Evolutionary conservation across 495 filamentous ascomycete species (phyloP).

Genomic region (Lindgomyces ingoldianus): DNA sequence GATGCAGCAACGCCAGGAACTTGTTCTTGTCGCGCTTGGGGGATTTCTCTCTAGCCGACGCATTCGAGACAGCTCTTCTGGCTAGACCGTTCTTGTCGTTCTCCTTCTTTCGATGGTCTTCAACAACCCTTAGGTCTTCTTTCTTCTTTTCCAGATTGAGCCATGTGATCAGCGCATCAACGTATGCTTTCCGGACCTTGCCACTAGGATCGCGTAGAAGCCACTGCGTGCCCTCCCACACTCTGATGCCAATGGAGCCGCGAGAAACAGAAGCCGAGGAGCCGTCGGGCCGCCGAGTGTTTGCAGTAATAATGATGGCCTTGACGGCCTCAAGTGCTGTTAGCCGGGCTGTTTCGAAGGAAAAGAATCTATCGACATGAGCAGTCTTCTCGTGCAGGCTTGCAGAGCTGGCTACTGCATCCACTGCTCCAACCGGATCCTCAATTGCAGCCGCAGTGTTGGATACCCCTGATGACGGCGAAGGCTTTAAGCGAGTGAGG

Average conservation of each 20-base stretch:
- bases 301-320: slow-evolving; percentile 75
- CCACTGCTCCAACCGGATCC: slow-evolving; percentile 41
- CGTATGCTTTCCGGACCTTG: slow-evolving; percentile 77
- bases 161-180: slow-evolving; percentile 80
- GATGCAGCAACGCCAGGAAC: slow-evolving; percentile 81
- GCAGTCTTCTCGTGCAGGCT: slow-evolving; percentile 48
- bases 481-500: slow-evolving; percentile 71
- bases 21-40: slow-evolving; percentile 58
- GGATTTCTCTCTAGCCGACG: slow-evolving; percentile 63
- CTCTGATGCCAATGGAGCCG: slow-evolving; percentile 70
- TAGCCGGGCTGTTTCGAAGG: slow-evolving; percentile 69
- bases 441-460: slow-evolving; percentile 46
- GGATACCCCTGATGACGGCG: slow-evolving; percentile 46
- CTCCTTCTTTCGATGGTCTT: slow-evolving; percentile 52
- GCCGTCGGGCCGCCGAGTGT: slow-evolving; percentile 60
- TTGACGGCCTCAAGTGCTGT: slow-evolving; percentile 79
- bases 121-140: slow-evolving; percentile 61
- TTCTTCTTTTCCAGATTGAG: slow-evolving; percentile 73
- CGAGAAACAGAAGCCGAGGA: slow-evolving; percentile 65
- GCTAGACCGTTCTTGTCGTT: slow-evolving; percentile 50
- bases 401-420: slow-evolving; percentile 48
- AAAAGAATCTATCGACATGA: slow-evolving; percentile 65
- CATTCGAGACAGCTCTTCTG: slow-evolving; percentile 68
- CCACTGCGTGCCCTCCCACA: slow-evolving; percentile 93
- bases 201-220: slow-evolving; percentile 75